A percentile compares a stretch with the other conserved stretches of the same genome.
phyloP scores from a whole-genome alignment of 2,329 filamentous ascomycete genomes.

The Diaporthe sp. region DNA sequence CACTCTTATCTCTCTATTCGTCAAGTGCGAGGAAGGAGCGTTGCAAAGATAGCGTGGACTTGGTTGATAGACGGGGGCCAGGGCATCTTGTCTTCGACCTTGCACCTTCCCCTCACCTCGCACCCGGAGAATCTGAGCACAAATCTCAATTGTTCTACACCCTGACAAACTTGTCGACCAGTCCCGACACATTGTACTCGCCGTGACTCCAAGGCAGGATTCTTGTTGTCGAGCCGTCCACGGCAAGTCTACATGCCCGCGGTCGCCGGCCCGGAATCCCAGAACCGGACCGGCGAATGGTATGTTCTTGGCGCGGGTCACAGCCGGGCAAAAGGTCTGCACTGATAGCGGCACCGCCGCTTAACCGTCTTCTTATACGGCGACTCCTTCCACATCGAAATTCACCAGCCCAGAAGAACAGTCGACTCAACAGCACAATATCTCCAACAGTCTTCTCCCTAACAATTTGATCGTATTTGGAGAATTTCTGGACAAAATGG shows the following conservation, averaged over 20 bases:
- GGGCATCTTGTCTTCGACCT: slow-evolving; percentile 7
- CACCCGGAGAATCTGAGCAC: background rate
- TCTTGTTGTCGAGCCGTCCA: background rate
- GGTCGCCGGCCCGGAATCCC: slow-evolving; percentile 23
- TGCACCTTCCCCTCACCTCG: background rate
- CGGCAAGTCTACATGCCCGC: background rate
- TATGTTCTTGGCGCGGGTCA: slow-evolving; percentile 24
- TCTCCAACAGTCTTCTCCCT: background rate
- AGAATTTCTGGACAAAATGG: slow-evolving; percentile 7
- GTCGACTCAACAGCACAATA: background rate
- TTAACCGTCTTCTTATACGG: slow-evolving; percentile 27
- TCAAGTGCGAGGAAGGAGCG: background rate
- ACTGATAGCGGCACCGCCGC: slow-evolving; percentile 30
- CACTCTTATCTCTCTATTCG: background rate
- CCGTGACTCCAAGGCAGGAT: background rate
- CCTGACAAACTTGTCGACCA: background rate
- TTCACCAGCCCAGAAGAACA: background rate
- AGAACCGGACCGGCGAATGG: slow-evolving; percentile 36
- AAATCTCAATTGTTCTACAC: background rate
- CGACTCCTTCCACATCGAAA: background rate
- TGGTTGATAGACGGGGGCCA: background rate
- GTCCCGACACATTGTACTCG: background rate
- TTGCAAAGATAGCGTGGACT: background rate
- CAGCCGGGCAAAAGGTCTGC: slow-evolving; percentile 20
- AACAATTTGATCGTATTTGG: background rate